Percentiles rank a stretch among this genome's conserved stretches.
These are phyloP conservation scores for Lodderomyces elongisporus DNA, from an alignment of 1,139 yeast species.

Conservation along the genomic window DNA sequence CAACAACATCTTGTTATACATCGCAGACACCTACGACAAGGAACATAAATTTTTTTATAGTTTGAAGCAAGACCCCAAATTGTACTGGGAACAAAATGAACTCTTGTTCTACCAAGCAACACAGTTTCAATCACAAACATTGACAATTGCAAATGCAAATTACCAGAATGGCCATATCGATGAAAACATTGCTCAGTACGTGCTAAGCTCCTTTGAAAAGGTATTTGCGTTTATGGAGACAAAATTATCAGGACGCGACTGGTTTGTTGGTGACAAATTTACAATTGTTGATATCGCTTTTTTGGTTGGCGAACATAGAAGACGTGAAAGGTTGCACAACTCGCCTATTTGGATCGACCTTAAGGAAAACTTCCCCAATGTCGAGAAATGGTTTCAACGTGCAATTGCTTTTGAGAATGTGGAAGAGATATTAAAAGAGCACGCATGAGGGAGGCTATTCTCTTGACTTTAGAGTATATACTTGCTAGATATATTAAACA, in stretches of 20 bases:
- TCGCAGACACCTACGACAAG: conserved; percentile 10
- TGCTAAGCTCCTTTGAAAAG: conserved; percentile 1
- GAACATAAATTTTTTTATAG: conserved; percentile 8
- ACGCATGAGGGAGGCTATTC: too few relatives aligned
- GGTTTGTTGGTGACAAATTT: conserved; percentile 12
- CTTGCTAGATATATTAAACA: too few relatives aligned
- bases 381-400: conserved; percentile 7
- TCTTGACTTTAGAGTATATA: too few relatives aligned
- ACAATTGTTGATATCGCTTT: conserved; percentile 11
- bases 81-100: conserved; percentile 10
- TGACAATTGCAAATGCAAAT: conserved; percentile 2
- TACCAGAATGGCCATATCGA: conserved; percentile 1
- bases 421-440: conserved; percentile 4
- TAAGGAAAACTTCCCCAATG: conserved; percentile 7
- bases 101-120: conserved; percentile 11
- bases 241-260: conserved; percentile 2
- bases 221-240: conserved; percentile 7
- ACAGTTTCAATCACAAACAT: conserved; percentile 7
- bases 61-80: conserved; percentile 1
- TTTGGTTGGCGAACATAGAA: conserved; percentile 8
- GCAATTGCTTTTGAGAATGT: conserved; percentile 7
- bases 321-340: conserved; percentile 6
- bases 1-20: conserved; percentile 10
- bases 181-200: neutral
- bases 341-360: conserved; percentile 6